Evolutionary conservation across 306 rosid genomes (phyloP), one percentile per base, ranked within the genome.

Genomic region (Cucurbita argyrosperma): DNA sequence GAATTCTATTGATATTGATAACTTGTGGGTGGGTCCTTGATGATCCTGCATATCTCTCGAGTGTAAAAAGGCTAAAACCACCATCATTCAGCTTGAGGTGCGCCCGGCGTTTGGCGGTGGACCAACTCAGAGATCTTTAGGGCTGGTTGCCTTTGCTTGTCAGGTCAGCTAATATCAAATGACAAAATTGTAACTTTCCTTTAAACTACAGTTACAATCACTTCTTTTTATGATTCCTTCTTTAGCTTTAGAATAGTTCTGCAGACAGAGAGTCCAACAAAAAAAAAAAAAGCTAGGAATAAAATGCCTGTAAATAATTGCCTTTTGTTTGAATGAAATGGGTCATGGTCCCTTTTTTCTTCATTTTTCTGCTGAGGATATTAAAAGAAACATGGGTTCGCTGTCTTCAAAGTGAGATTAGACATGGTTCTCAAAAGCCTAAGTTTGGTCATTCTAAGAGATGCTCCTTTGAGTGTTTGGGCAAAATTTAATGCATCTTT

Each of bases 121-220:
- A 49, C 57, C 45, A 69, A 30, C 45, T 49, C 58, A 69, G 74
- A 49, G 58, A 69, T 49, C 39, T 69, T 23, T 14, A 19, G 74
- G 45, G 58, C 30, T 69, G 45, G 59, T 26, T 49, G 56, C 21
- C n/a, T 69, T 26, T 47, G 55, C 18, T 19, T 67, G 39, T 69
- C 58, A 69, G 74, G 74, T 69, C 74, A 69, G 74, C 74, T 23
- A 69, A 49, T 69, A 69, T 49, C 15, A 69, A 69, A 69, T 69
- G 58, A 49, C 15, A 77, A 55, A 75, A 21, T 83, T 78, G 74
- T 76, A 74, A 81, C 62, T 71, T 79, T 72, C 57, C 18, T 47
- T 76, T 51, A 68, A 77, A 75, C 83, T 80, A 72, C 51, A 63
- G 79, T 80, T 54, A 56, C 83, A 77, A 67, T 53, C 69, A 72